Base-by-base conservation (phyloP, 805 yeast genomes). In the Yarrowia deformans region DNA sequence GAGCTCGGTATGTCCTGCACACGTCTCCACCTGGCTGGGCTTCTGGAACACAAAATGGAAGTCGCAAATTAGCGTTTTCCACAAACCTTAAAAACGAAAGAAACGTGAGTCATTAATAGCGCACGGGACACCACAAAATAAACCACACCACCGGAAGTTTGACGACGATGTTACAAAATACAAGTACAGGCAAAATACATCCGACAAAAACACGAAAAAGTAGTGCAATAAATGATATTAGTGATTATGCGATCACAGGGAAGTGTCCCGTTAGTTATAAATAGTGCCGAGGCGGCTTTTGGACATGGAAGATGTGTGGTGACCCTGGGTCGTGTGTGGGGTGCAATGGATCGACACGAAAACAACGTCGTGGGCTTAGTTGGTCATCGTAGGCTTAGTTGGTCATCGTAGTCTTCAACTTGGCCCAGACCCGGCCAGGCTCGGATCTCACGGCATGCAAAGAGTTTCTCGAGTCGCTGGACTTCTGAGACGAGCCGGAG, bases 351-450 rank as follows among this genome's bases (percentile, higher is more conserved):
- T 2, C 8, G 37, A 8, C 37, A 34, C 8, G 37, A 34, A n/a
- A n/a, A 7, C 42, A 23, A 6, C n/a, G 16, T 40, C 8, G 43
- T 14, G 9, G 19, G 42, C 34, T 19, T 70, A 68, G 52, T 71
- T 48, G 29, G 72, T 68, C 55, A 70, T 16, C n/a, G 72, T 68
- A 4, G 72, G 70, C 71, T 69, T 70, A 68, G 52, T 71, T 48
- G 29, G 72, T 68, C 55, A 70, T 16, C n/a, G 72, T 68, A 4
- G 72, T 71, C 71, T 69, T 70, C 18, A 71, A 52, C 64, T 69
- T 61, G 32, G 55, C 16, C 72, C 72, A 71, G 37, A 63, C 40
- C 39, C 68, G 56, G 3, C 45, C 68, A 7, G 68, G 68, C 56
- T 63, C 68, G 13, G 68, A 63, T 19, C 39, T 34, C 29, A 48